Conservation (phyloP, 805 yeast species). For the Candida yuanshanica region DNA sequence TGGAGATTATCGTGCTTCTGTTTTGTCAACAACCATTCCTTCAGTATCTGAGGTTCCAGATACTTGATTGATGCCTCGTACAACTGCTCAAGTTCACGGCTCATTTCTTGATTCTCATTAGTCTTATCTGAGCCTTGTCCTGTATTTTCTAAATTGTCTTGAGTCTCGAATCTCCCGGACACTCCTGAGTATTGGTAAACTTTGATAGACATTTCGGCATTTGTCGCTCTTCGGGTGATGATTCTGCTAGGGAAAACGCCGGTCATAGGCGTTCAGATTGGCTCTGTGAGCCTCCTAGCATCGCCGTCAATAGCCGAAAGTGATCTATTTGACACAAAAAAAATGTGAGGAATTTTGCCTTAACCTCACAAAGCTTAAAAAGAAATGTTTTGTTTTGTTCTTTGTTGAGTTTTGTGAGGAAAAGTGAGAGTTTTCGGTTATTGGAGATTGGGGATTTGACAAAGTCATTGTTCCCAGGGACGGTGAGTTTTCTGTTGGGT, state of each 20-base stretch:
- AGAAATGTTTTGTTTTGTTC: no score
- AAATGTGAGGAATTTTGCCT: background rate
- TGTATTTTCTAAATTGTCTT: no score
- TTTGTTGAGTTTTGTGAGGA: no score
- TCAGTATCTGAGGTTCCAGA: background rate
- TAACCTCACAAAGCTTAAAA: no score
- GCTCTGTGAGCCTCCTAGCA: background rate
- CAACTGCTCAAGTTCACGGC: background rate
- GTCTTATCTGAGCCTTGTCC: no score
- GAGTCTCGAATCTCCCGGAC: no score
- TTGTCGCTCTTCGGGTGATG: no score
- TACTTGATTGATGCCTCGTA: background rate
- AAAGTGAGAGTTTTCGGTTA: background rate
- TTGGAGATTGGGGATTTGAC: background rate
- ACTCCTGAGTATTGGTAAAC: no score
- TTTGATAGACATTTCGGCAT: no score
- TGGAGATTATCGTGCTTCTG: background rate
- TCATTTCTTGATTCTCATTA: background rate
- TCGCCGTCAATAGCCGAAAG: constrained; percentile 7
- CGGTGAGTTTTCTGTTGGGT: no score
- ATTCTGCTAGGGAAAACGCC: background rate
- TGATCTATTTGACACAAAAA: constrained; percentile 6
- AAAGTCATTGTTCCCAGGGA: background rate
- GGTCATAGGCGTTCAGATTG: no score
- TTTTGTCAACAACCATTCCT: background rate